phyloP scores from a whole-genome alignment of 73 alveolate species.

The Strombidium stylifer region DNA sequence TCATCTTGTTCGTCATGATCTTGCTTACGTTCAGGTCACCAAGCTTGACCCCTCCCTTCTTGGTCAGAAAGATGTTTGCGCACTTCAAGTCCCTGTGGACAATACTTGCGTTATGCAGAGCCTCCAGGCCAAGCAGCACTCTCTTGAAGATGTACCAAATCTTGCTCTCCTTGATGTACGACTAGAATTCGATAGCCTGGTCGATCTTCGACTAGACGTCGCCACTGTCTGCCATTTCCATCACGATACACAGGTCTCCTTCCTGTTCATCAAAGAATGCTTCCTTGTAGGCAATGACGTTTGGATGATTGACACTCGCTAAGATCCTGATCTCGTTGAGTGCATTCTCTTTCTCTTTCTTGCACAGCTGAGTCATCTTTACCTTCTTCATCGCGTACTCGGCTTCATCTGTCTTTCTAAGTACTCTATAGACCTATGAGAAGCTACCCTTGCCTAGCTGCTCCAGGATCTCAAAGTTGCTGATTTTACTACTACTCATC shows the following conservation, averaged over 20 bases:
- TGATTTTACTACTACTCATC: too few relatives aligned
- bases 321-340: constrained; percentile 52
- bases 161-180: constrained; percentile 24
- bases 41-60: constrained; percentile 36
- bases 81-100: constrained; percentile 58
- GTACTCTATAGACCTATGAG: constrained; percentile 9
- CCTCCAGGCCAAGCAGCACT: constrained; percentile 26
- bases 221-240: constrained; percentile 63
- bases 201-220: constrained; percentile 38
- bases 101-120: constrained; percentile 31
- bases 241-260: constrained; percentile 34
- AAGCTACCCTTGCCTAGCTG: constrained; percentile 37
- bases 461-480: too few relatives aligned
- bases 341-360: constrained; percentile 50
- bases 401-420: constrained; percentile 9
- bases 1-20: constrained; percentile 33
- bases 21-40: constrained; percentile 59
- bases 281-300: constrained; percentile 83
- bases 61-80: constrained; percentile 47
- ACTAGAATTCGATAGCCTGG: constrained; percentile 2
- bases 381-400: constrained; percentile 45
- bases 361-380: constrained; percentile 10
- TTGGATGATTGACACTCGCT: constrained; percentile 57
- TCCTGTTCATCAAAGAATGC: constrained; percentile 75
- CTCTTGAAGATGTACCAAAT: constrained; percentile 37